Base-by-base conservation (phyloP, 768 basidiomycete species). In the Leccinum truebloodii region DNA sequence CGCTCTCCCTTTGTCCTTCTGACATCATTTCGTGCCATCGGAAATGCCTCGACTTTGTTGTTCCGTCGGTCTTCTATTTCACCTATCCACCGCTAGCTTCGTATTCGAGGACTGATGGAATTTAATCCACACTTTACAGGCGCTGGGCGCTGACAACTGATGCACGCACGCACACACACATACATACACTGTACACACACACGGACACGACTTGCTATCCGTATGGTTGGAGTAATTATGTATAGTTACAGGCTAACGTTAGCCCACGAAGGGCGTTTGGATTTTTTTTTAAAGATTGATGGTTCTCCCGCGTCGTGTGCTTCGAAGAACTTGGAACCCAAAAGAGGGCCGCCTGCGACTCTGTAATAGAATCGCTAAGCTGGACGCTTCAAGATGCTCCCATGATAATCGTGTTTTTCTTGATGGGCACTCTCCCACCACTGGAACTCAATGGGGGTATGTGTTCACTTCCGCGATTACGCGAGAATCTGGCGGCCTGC, bases 381-480 rank as follows among this genome's bases (percentile, higher is more conserved):
- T 52, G 14, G 37, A 61, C 48, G 16, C 26, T 14, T 60, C 49
- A 12, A n/a, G 20, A 34, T n/a, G 18, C 48, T 44, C 10, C 18
- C 30, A 46, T 39, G 60, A 49, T 41, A 54, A 54, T 44, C 52
- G 30, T 18, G 22, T 24, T 58, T 53, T 65, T 28, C 41, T 41
- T 52, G 52, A 62, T 48, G 46, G 14, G 24, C 51, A 58, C 50
- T 39, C 35, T 63, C 56, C 41, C 56, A 50, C 52, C 58, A 59
- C 52, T 49, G 39, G 62, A 59, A 63, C 37, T 46, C 50, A 32
- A 34, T 55, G 30, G 50, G 51, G 32, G 54, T 52, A 61, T 58
- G 49, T 59, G 14, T 64, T 73, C 63, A 72, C 67, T 72, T 72
- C 67, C 68, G 68, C 52, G 52, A 69, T 73, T 71, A 73, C 65